A percentile compares a stretch with the other conserved stretches of the same genome.
Evolutionary conservation across 2,329 filamentous ascomycete species (phyloP).

Genomic region (Penicillium hesseltinei): DNA sequence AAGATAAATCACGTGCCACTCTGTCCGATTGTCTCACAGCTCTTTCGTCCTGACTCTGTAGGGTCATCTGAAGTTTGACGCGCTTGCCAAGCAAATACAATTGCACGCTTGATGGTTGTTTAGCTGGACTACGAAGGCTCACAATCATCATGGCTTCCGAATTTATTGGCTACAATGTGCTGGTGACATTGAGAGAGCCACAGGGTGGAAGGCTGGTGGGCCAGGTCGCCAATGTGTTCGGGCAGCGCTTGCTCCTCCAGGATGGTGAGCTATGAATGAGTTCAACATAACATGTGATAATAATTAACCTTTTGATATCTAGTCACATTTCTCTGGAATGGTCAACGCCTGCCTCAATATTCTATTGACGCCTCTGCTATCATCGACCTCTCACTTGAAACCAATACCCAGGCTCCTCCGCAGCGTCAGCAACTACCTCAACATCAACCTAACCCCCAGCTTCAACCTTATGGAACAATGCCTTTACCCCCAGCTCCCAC

Average conservation of each 20-base stretch:
- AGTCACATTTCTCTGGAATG: conserved; percentile 51
- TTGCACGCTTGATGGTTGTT: neutral
- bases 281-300: conserved; percentile 16
- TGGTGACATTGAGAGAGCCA: conserved; percentile 68
- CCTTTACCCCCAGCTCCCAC: conserved; percentile 12
- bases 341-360: conserved; percentile 53
- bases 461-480: conserved; percentile 4
- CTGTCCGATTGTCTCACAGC: conserved; percentile 19
- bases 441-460: neutral
- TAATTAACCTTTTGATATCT: conserved; percentile 10
- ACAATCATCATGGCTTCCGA: conserved; percentile 58
- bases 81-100: neutral
- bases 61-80: conserved; percentile 2
- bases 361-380: conserved; percentile 59
- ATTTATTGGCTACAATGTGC: conserved; percentile 74
- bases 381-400: conserved; percentile 50
- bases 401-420: conserved; percentile 15
- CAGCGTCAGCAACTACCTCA: conserved; percentile 20
- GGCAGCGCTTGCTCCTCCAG: conserved; percentile 66
- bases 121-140: conserved; percentile 1
- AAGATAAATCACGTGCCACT: conserved; percentile 25
- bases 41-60: conserved; percentile 16
- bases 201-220: conserved; percentile 65
- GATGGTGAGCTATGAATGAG: conserved; percentile 58
- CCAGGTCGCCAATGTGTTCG: conserved; percentile 67